Conservation (phyloP, 345 rosid genomes). For the Gossypium thurberi region DNA sequence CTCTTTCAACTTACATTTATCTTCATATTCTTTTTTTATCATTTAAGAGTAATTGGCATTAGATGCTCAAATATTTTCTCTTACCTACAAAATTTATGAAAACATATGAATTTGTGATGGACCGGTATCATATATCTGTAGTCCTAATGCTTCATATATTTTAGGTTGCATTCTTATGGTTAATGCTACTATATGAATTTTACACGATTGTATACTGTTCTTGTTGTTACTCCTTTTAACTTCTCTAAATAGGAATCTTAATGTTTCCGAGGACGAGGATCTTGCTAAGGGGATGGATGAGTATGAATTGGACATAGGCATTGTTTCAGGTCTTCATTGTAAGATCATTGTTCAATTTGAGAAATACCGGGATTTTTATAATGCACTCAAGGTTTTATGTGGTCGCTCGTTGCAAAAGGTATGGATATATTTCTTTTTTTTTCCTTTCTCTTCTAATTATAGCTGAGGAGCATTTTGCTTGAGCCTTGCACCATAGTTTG, state of each 20-base stretch:
- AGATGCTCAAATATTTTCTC: background rate
- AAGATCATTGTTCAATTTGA: constrained; percentile 89
- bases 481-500: background rate
- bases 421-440: constrained; percentile 9
- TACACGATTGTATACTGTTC: constrained; percentile 13
- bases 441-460: background rate
- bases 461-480: background rate
- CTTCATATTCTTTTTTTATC: background rate
- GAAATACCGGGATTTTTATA: constrained; percentile 58
- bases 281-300: constrained; percentile 46
- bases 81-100: background rate
- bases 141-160: background rate
- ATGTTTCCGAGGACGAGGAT: constrained; percentile 77
- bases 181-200: background rate
- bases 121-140: background rate
- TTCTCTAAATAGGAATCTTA: constrained; percentile 59
- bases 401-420: constrained; percentile 88
- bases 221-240: constrained; percentile 21
- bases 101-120: background rate
- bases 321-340: constrained; percentile 76
- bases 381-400: constrained; percentile 67
- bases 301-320: constrained; percentile 32
- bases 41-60: background rate
- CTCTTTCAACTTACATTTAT: background rate
- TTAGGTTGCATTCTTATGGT: background rate